phyloP scores from a whole-genome alignment of 2,329 filamentous ascomycete species.

The Trichoderma cornu-damae region DNA sequence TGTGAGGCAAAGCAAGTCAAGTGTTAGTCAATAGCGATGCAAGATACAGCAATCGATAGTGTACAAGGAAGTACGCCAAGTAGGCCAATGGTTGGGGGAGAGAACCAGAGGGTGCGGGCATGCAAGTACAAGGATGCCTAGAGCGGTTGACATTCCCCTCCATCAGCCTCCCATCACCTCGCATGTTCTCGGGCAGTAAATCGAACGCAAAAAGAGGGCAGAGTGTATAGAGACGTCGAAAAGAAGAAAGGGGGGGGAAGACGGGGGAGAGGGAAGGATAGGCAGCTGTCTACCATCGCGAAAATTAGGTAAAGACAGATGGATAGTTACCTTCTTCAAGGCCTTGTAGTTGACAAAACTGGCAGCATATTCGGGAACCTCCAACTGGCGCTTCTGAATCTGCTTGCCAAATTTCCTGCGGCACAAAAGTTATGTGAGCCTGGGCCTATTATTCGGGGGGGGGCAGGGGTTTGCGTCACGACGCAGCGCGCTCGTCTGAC shows the following conservation, averaged over 20 bases:
- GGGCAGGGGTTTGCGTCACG: constrained; percentile 16
- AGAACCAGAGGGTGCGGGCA: constrained; percentile 12
- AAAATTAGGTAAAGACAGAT: not conserved
- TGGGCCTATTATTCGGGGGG: constrained; percentile 8
- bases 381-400: constrained; percentile 97
- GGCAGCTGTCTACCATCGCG: not conserved
- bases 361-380: constrained; percentile 97
- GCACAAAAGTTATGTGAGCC: constrained; percentile 16
- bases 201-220: not conserved
- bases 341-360: constrained; percentile 99
- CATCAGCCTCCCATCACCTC: not conserved
- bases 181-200: not conserved
- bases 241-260: not conserved
- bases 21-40: constrained; percentile 8
- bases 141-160: not conserved
- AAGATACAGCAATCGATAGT: constrained; percentile 5
- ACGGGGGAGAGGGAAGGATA: not conserved
- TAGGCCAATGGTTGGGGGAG: constrained; percentile 4
- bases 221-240: not conserved
- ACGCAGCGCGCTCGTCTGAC: constrained; percentile 21
- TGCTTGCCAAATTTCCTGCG: constrained; percentile 99
- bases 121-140: constrained; percentile 15
- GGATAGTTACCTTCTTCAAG: constrained; percentile 75
- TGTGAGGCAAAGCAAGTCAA: constrained; percentile 36
- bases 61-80: constrained; percentile 3